Base-by-base conservation (phyloP, 2,329 filamentous ascomycete genomes). In the Coniochaeta sp. region DNA sequence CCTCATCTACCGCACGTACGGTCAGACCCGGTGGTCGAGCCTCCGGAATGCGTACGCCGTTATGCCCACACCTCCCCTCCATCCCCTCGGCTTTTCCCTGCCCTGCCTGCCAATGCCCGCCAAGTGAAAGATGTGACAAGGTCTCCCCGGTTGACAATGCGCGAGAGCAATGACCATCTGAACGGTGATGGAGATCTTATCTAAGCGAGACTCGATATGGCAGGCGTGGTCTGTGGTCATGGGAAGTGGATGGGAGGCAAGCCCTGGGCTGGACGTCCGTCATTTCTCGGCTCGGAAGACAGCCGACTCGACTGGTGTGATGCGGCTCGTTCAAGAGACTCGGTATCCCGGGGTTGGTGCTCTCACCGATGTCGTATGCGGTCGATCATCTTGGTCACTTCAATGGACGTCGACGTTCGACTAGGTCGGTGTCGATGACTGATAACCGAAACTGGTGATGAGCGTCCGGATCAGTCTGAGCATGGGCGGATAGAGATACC, bases 301-400 rank as follows among this genome's bases (percentile, higher is more conserved):
- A 30, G 52, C 50, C 53, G 48, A 52, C 49, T 49, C 47, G 50
- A 52, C 51, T 46, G 53, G 53, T 54, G 52, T 45, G 51, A 48
- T 35, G 46, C 48, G 51, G 51, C 42, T 50, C 45, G 20, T 54
- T 47, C 45, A 26, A n/a, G 24, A 47, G 26, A 30, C 42, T n/a
- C n/a, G n/a, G n/a, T n/a, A n/a, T n/a, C n/a, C n/a, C n/a, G n/a
- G 20, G 38, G 18, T 5, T 42, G 2, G 18, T 14, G 20, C 20
- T 22, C 8, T 24, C 38, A 42, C 38, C 38, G 38, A 24, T 14
- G 38, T 24, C n/a, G 38, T 42, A 42, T 42, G 38, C 20, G 12
- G n/a, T 18, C 33, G 33, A 24, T 24, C 18, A 42, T 26, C 38
- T 14, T 42, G 18, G 18, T 14, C 38, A 6, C 12, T 30, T n/a